Percentiles rank a stretch among this genome's conserved stretches.
phyloP scores from a whole-genome alignment of 2,329 filamentous ascomycete genomes.

The Calonectria pseudoturangicola region DNA sequence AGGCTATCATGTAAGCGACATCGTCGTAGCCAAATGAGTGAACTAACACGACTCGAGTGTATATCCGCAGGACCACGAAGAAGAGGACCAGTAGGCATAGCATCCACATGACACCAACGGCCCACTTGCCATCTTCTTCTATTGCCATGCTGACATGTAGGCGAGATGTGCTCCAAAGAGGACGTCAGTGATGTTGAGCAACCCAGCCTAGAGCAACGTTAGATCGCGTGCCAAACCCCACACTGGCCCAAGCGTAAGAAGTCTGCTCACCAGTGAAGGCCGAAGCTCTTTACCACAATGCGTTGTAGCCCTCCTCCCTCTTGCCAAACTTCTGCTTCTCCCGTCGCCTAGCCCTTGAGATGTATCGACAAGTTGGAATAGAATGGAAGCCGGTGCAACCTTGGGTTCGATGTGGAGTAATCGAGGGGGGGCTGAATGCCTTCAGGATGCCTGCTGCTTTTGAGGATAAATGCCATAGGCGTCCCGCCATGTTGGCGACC shows the following conservation, averaged over 20 bases:
- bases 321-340: neutral
- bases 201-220: neutral
- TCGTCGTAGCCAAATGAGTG: conserved; percentile 56
- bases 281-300: neutral
- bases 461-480: neutral
- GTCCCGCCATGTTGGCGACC: neutral
- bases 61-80: conserved; percentile 59
- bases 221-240: neutral
- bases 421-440: neutral
- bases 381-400: neutral
- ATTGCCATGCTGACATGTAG: conserved; percentile 5
- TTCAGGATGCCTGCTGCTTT: conserved; percentile 10
- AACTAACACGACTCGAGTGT: conserved; percentile 57
- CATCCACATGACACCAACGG: conserved; percentile 40
- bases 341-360: neutral
- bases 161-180: neutral
- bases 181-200: neutral
- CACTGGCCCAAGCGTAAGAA: neutral
- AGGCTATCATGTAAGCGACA: conserved; percentile 51
- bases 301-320: neutral
- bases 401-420: neutral
- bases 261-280: neutral
- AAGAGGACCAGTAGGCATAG: conserved; percentile 46
- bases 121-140: conserved; percentile 25
- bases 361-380: neutral